Conservation (phyloP, 192 early-diverging fungal species). For the Umbelopsis vinacea region DNA sequence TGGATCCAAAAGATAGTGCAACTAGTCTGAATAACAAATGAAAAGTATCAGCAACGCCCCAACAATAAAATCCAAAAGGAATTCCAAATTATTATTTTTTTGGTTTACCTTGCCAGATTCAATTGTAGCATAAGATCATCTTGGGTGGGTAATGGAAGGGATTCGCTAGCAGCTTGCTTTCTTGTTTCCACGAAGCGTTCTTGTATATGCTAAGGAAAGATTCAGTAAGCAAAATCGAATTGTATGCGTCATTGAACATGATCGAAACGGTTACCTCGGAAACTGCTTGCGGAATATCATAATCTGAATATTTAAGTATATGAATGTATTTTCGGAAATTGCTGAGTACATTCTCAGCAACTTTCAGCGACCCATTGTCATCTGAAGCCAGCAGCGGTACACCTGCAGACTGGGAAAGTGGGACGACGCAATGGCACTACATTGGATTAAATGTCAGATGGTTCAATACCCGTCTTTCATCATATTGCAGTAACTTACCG, state of each 20-base stretch:
- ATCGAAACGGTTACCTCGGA: slow-evolving; percentile 49
- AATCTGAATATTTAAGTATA: slow-evolving; percentile 51
- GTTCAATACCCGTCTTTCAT: not conserved
- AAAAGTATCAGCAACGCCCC: not conserved
- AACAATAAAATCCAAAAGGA: not conserved
- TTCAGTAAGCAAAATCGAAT: not conserved
- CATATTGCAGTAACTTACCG: slow-evolving; percentile 42
- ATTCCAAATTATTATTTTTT: no score
- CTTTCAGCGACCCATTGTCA: slow-evolving; percentile 29
- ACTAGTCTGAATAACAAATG: slow-evolving; percentile 38
- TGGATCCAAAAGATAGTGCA: slow-evolving; percentile 46
- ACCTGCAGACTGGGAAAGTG: not conserved
- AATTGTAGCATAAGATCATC: slow-evolving; percentile 47
- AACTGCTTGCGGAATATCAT: slow-evolving; percentile 62
- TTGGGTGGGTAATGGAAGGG: slow-evolving; percentile 34
- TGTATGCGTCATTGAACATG: no score
- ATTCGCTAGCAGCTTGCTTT: slow-evolving; percentile 28
- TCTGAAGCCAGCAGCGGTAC: slow-evolving; percentile 27
- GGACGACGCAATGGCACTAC: slow-evolving; percentile 35
- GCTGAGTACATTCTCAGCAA: slow-evolving; percentile 51
- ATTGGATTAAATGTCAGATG: not conserved
- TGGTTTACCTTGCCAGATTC: slow-evolving; percentile 44
- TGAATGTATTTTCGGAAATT: slow-evolving; percentile 65
- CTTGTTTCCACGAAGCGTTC: slow-evolving; percentile 43
- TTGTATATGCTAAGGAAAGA: slow-evolving; percentile 44